A percentile compares a stretch with the other conserved stretches of the same genome.
These are phyloP conservation scores for Blumeriella jaapii DNA, from an alignment of 2,329 filamentous ascomycete species.

Conservation along the genomic window DNA sequence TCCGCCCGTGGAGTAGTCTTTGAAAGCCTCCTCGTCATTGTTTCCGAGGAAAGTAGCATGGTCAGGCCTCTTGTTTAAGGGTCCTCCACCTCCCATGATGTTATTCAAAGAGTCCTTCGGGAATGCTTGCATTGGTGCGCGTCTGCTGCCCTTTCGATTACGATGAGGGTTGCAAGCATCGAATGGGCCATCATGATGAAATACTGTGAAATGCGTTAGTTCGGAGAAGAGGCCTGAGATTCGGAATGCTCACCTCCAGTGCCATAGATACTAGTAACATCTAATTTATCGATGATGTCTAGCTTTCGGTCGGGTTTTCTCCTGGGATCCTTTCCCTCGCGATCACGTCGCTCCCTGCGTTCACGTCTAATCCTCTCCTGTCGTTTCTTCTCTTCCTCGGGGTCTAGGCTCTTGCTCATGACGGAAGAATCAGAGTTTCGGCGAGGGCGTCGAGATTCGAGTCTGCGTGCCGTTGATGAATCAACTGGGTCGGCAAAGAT, in stretches of 20 bases:
- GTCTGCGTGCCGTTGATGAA: conserved; percentile 27
- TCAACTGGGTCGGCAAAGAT: conserved; percentile 28
- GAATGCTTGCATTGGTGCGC: conserved; percentile 93
- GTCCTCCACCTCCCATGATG: conserved; percentile 75
- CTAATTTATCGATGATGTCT: conserved; percentile 92
- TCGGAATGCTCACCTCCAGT: conserved; percentile 59
- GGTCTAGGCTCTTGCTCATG: conserved; percentile 45
- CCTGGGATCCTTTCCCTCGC: conserved; percentile 31
- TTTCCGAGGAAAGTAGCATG: conserved; percentile 79
- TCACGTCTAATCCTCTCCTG: conserved; percentile 41
- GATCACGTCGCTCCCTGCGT: conserved; percentile 33
- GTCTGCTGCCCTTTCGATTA: conserved; percentile 70
- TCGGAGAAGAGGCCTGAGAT: not conserved
- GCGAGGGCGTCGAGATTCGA: conserved; percentile 41
- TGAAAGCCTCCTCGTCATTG: conserved; percentile 72
- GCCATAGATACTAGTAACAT: conserved; percentile 92
- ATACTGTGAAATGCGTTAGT: conserved; percentile 48
- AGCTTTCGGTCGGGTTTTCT: conserved; percentile 36
- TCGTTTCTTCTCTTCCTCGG: conserved; percentile 48
- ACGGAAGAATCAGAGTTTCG: conserved; percentile 75
- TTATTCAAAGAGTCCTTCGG: conserved; percentile 89
- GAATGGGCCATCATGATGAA: conserved; percentile 95
- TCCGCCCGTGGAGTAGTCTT: conserved; percentile 50
- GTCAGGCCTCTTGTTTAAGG: conserved; percentile 70
- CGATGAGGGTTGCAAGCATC: conserved; percentile 93